Base-by-base conservation (phyloP, 345 rosid species). In the Aquilaria yunnanensis region DNA sequence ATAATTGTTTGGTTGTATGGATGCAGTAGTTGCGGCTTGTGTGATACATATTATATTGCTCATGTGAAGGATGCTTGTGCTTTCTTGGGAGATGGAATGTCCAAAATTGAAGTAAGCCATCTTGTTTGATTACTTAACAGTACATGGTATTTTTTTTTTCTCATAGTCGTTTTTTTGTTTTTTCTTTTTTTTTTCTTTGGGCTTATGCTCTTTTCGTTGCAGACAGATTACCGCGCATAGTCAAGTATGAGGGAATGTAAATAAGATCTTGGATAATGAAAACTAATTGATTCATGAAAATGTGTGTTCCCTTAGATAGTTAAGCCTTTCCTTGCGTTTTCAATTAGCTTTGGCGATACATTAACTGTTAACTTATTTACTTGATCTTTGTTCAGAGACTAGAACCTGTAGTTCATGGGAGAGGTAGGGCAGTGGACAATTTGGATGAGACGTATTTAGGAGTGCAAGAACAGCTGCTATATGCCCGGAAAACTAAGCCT, bases 51-150 rank as follows among this genome's bases (percentile, higher is more conserved):
- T 63, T 92, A 92, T 79, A 74, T 92, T 59, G 93, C 98, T 50
- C 98, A 92, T 78, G 98, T 92, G 62, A 92, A 85, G 77, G 77
- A 84, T 62, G 93, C 98, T 37, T 92, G 98, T 71, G 98, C 98
- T 54, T 92, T 92, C 77, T 82, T 92, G 13, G 98, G 96, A 56
- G 97, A 87, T 75, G 98, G 97, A 64, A 92, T 92, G 98, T 87
- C 98, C 56, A 87, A 69, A 76, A 86, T 92, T 67, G 98, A 92
- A 78, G 98, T 89, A 60, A 82, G 75, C 60, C 48, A 14, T 63
- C 3, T 34, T 34, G 41, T 6, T 34, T 34, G 41, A 3, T 34
- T 34, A 34, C 6, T 6, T 34, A 34, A 8, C 8, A 37, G 43
- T 37, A 37, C 43, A 37, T 1, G 43, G 32, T 47, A 51, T 47